Evolutionary conservation across 331 rosid genomes (phyloP).

Genomic region (Spiraea crenata): DNA sequence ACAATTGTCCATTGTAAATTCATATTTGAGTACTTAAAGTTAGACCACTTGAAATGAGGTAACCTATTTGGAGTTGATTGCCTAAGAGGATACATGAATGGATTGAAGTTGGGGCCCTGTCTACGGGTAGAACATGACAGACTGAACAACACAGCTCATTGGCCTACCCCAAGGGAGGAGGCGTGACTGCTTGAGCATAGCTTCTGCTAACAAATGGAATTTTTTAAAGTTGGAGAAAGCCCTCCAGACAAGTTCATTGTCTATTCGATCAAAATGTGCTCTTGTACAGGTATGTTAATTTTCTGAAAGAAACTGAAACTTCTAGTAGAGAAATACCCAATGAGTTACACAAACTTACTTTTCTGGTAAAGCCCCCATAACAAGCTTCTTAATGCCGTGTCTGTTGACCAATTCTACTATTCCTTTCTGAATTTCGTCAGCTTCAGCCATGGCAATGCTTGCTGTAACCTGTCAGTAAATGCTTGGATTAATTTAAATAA

Average conservation of each 20-base stretch:
- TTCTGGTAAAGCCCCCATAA: constrained; percentile 66
- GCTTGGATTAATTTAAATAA: background rate
- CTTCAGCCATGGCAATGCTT: constrained; percentile 47
- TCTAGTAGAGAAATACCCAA: background rate
- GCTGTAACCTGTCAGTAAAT: constrained; percentile 57
- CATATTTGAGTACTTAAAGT: background rate
- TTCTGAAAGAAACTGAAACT: background rate
- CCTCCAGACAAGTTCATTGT: background rate
- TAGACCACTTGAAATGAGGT: background rate
- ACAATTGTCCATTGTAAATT: too few relatives aligned
- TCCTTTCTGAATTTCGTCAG: constrained; percentile 67
- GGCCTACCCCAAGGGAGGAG: constrained; percentile 4
- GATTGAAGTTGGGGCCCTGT: background rate
- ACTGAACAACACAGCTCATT: background rate
- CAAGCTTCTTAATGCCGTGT: constrained; percentile 65
- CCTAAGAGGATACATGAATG: background rate
- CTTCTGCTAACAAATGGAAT: background rate
- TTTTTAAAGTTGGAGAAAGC: background rate
- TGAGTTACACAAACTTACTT: constrained; percentile 48
- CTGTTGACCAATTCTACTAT: constrained; percentile 60
- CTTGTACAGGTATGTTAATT: background rate
- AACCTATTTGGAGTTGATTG: background rate
- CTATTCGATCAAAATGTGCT: background rate
- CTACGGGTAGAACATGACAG: background rate
- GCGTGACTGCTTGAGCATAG: background rate